Evolutionary conservation across 2,329 filamentous ascomycete genomes (phyloP).

Genomic region (Xylaria sp.): DNA sequence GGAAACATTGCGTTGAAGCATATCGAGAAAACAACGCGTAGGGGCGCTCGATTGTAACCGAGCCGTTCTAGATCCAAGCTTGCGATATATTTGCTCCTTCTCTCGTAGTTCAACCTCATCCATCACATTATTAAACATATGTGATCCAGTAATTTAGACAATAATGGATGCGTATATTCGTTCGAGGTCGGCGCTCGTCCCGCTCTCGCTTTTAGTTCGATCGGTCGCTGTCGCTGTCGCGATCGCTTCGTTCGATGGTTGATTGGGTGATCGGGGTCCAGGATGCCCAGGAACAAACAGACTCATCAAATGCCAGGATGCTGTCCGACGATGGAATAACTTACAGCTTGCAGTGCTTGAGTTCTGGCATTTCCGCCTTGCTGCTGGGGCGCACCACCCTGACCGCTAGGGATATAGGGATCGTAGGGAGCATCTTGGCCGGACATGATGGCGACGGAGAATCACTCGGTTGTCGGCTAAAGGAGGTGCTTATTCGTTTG

Average conservation of each 20-base stretch:
- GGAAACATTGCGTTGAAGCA: not conserved
- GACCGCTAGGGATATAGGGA: conserved; percentile 82
- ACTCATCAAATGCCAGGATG: conserved; percentile 14
- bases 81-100: not conserved
- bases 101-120: not conserved
- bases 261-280: conserved; percentile 17
- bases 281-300: conserved; percentile 30
- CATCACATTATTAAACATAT: conserved; percentile 5
- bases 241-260: conserved; percentile 5
- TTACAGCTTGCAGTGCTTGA: conserved; percentile 81
- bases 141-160: not conserved
- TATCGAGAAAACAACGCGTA: not conserved
- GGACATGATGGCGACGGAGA: conserved; percentile 51
- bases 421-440: conserved; percentile 74
- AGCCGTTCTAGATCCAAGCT: not conserved
- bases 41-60: not conserved
- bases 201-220: not conserved
- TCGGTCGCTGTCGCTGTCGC: not conserved
- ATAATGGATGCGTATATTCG: not conserved
- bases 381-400: conserved; percentile 50
- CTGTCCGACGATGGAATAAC: conserved; percentile 46
- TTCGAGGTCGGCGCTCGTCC: not conserved
- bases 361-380: conserved; percentile 58
- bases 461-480: conserved; percentile 5
- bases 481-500: not conserved